Evolutionary conservation across 108 stramenopile genomes (phyloP).

Genomic region (Chaetoceros muelleri): DNA sequence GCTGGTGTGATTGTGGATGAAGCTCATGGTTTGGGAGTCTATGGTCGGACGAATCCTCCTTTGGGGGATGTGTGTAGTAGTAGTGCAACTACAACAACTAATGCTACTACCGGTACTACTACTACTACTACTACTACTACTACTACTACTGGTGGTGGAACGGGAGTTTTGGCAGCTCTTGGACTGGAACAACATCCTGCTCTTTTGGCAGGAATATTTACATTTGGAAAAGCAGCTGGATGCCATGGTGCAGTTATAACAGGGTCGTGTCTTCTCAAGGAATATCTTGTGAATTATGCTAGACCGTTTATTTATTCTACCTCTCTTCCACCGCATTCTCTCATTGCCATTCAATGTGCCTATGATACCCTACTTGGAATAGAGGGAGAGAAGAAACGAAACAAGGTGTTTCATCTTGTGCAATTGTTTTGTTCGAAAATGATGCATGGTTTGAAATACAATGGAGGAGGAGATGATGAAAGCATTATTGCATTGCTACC

Average conservation of each 20-base stretch:
- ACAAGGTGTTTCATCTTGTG: constrained; percentile 20
- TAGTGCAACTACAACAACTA: neutral
- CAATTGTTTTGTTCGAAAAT: constrained; percentile 20
- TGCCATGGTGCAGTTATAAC: constrained; percentile 90
- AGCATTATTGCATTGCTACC: constrained; percentile 19
- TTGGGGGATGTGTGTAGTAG: neutral
- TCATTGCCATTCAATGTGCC: constrained; percentile 66
- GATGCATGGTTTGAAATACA: neutral
- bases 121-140: neutral
- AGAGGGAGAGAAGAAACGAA: constrained; percentile 38
- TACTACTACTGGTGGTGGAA: constrained; percentile 25
- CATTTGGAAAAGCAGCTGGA: constrained; percentile 97
- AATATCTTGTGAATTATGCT: constrained; percentile 88
- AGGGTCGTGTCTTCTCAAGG: constrained; percentile 40
- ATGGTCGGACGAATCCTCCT: constrained; percentile 35
- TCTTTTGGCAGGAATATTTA: constrained; percentile 76
- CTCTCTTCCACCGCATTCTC: constrained; percentile 69
- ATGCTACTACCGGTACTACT: neutral
- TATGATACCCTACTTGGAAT: constrained; percentile 60
- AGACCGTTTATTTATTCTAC: constrained; percentile 95
- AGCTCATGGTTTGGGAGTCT: constrained; percentile 83
- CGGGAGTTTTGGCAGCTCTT: constrained; percentile 63
- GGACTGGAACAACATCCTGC: constrained; percentile 72
- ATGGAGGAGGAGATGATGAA: neutral
- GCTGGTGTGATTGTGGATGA: constrained; percentile 81